Evolutionary conservation across 352 stramenopile genomes (phyloP), one percentile per base, ranked within the genome.

Genomic region (Pythium rhizo-oryzae): DNA sequence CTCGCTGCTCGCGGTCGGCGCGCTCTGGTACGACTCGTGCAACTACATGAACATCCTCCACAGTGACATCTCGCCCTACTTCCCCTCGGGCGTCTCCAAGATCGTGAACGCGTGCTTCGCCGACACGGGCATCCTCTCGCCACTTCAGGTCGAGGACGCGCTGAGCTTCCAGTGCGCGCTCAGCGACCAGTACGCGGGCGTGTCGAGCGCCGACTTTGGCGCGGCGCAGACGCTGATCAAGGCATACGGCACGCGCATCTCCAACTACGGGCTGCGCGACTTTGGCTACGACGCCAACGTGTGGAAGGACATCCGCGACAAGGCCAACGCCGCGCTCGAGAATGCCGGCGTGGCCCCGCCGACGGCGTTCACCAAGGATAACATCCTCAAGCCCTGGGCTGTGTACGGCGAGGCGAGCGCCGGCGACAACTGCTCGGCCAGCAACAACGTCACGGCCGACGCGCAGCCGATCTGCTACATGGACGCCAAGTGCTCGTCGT

Each of bases 1-100:
- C 8, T 90, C 82, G 1, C 69, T 94, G 16, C 79, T 94, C 13
- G 87, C 87, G 2, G 84, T 94, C 24, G 82, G 79, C 18, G 87
- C 85, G 43, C 72, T 94, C 39, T 94, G 84, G 84, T 93, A 84
- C 62, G 87, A 94, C 51, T 81, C 79, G 18, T 94, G 87, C 73
- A 85, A 86, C 54, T 93, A 94, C 68, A 87, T 94, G 79, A 89
- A 85, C 62, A 78, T 93, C n/a, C 37, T 93, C 19, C 84, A 92
- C 62, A 71, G 74, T 15, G 81, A 94, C 53, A 81, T 92, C 59
- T 81, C 83, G 37, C 84, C 87, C 28, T 94, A 91, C 50, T 87
- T 91, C 44, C 81, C 87, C 0, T 76, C 76, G 13, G 71, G 85
- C 50, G 59, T 89, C n/a, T 76, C 82, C 0, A 70, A 69, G 11